Percentiles rank a stretch among this genome's conserved stretches.
Conservation (phyloP, 208 protist genomes). For the Acanthamoeba triangularis region DNA sequence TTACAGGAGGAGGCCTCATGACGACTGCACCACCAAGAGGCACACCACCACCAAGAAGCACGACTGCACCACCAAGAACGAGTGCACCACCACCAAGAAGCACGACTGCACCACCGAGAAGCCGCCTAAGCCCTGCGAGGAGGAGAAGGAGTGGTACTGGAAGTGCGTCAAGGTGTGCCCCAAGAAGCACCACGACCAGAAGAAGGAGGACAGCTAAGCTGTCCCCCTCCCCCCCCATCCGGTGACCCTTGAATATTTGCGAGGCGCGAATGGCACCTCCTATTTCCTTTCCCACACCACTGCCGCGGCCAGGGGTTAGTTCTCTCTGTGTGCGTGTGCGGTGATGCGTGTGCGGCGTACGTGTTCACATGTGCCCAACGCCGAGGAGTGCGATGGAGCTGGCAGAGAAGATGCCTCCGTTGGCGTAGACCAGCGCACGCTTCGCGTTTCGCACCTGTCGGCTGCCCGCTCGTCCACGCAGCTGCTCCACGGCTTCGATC, state of each 20-base stretch:
- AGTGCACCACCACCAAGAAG: too few species aligned
- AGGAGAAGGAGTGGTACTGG: neutral
- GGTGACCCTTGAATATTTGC: neutral
- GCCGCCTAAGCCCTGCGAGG: neutral
- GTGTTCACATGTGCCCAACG: conserved; percentile 73
- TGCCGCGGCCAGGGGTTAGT: too few species aligned
- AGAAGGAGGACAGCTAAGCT: neutral
- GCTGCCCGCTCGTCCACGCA: conserved; percentile 85
- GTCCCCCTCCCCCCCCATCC: neutral
- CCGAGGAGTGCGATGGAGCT: conserved; percentile 92
- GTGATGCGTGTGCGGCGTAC: too few species aligned
- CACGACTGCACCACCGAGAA: neutral
- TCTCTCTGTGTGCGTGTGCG: too few species aligned
- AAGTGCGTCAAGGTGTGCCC: neutral
- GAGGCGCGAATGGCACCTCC: neutral
- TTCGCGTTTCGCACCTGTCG: conserved; percentile 89
- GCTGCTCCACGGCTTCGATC: conserved; percentile 89
- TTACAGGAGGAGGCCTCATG: too few species aligned
- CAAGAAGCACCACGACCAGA: neutral
- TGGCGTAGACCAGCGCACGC: conserved; percentile 94
- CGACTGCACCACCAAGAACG: too few species aligned
- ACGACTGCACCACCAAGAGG: too few species aligned
- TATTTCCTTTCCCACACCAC: too few species aligned
- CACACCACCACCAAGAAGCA: too few species aligned
- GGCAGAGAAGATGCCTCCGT: conserved; percentile 93